Base-by-base conservation (phyloP, 2,329 filamentous ascomycete genomes). In the Aspergillus neotritici region DNA sequence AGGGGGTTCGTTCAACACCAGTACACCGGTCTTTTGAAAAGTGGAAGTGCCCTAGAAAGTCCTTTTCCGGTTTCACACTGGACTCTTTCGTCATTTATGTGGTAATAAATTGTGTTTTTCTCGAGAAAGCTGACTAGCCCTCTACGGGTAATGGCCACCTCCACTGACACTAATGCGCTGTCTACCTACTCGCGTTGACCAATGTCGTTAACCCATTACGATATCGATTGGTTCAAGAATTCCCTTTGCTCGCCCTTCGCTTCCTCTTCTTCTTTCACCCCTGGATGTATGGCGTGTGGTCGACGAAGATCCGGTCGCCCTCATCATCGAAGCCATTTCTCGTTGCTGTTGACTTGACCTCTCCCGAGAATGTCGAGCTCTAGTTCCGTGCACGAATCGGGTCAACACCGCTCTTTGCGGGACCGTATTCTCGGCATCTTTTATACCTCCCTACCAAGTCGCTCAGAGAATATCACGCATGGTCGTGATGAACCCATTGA, bases 361-460 rank as follows among this genome's bases (percentile, higher is more conserved):
- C 31, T 35, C 31, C 31, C 25, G 34, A 53, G 40, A 14, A 62
- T 65, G 59, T 49, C 62, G 36, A 57, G 61, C 16, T 55, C 56
- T 25, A 55, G 54, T 35, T 47, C 53, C n/a, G 37, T 49, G 16
- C 49, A 48, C 25, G 54, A 56, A 36, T 37, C 48, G 12, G 57
- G 56, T 16, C 47, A 54, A 37, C 45, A 43, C 45, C 58, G 56
- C 40, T 61, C 60, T 29, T 47, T 65, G 40, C 61, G 61, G 42
- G 57, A 62, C 37, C 55, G 56, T 17, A 50, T 66, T 31, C 44
- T 58, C 41, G 54, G 63, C 35, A 46, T 63, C 40, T 62, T 68
- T 40, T 58, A 58, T 39, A 46, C 52, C 8, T 34, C 49, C 14
- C 40, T 51, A 29, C 34, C 49, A 16, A 44, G 36, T 25, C 21